Evolutionary conservation across 2,329 filamentous ascomycete genomes (phyloP), one percentile per base, ranked within the genome.

Genomic region (Westerdykella ornata): DNA sequence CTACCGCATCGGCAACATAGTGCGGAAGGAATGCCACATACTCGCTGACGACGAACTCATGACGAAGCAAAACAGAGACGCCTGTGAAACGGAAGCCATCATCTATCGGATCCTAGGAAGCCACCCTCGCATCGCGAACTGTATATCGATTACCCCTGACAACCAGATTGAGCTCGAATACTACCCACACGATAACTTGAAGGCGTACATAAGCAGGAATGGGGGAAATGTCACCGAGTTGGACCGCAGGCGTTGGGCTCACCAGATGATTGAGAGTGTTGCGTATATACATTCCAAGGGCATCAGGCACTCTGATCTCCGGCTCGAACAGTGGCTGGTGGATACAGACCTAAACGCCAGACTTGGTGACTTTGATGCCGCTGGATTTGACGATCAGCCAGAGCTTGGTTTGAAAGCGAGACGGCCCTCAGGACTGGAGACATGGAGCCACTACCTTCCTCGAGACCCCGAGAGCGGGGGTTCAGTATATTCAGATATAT

Each of bases 271-370:
- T 14, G 37, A 39, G 28, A 34, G 35, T 14, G 39, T 43, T 22
- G 36, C 19, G 12, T 38, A 43, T 15, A 36, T 46, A 3, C 43
- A 42, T 37, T 34, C 29, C 13, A 45, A 38, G 15, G 43, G 43
- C 13, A 26, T 45, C 15, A 11, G 35, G 12, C 39, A 45, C 15
- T 37, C 43, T 17, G 43, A 45, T 37, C 16, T 45, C 22, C 31
- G 43, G 26, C 39, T 45, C 30, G 39, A 45, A n/a, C 43, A 45
- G 29, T 45, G 43, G 39, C 26, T 39, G 13, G 31, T 33, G 14
- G 31, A 33, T 13, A 13, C 31, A 33, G 16, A 18, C 31, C 11
- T 33, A 3, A 32, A 44, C 35, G 42, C 42, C 19, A 33, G 38
- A 2, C 30, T 44, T 17, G 32, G 42, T 28, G 42, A 44, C 20